Conservation (phyloP, 768 basidiomycete genomes). For the Phanerodontia chrysosporium region DNA sequence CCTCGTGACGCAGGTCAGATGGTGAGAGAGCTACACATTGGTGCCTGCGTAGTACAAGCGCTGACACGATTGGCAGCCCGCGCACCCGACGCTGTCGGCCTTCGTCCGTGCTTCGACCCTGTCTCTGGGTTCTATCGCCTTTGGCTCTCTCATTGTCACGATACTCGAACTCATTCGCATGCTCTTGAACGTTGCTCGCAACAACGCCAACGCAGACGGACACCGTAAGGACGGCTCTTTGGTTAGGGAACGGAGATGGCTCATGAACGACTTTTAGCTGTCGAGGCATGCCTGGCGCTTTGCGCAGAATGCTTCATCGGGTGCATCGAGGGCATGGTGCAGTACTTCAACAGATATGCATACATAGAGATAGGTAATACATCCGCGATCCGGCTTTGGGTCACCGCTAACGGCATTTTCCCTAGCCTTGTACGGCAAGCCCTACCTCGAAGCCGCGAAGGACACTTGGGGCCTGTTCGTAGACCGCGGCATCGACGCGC, state of each 20-base stretch:
- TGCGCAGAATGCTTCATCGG: slow-evolving; percentile 77
- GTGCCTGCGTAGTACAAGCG: not conserved
- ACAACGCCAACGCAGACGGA: slow-evolving; percentile 59
- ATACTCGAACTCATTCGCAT: slow-evolving; percentile 66
- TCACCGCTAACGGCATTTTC: not conserved
- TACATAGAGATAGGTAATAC: slow-evolving; percentile 76
- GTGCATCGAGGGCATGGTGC: slow-evolving; percentile 62
- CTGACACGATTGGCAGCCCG: slow-evolving; percentile 41
- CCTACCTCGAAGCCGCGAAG: slow-evolving; percentile 75
- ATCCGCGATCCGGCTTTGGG: not conserved
- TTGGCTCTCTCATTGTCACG: slow-evolving; percentile 81
- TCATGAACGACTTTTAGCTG: slow-evolving; percentile 37
- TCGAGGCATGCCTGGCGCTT: slow-evolving; percentile 71
- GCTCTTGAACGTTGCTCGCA: slow-evolving; percentile 52
- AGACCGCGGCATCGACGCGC: slow-evolving; percentile 76
- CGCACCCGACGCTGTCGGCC: slow-evolving; percentile 63
- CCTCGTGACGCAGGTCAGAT: slow-evolving; percentile 61
- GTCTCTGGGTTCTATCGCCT: slow-evolving; percentile 81
- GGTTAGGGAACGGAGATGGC: not conserved
- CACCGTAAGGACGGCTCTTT: slow-evolving; percentile 45
- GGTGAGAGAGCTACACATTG: slow-evolving; percentile 31
- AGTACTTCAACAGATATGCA: slow-evolving; percentile 84
- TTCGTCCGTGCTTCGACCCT: slow-evolving; percentile 73
- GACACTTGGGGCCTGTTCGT: slow-evolving; percentile 78
- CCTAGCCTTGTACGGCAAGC: slow-evolving; percentile 77